A percentile compares a stretch with the other conserved stretches of the same genome.
These are phyloP conservation scores for Boletus rex-veris DNA, from an alignment of 768 basidiomycete genomes.

Conservation along the genomic window DNA sequence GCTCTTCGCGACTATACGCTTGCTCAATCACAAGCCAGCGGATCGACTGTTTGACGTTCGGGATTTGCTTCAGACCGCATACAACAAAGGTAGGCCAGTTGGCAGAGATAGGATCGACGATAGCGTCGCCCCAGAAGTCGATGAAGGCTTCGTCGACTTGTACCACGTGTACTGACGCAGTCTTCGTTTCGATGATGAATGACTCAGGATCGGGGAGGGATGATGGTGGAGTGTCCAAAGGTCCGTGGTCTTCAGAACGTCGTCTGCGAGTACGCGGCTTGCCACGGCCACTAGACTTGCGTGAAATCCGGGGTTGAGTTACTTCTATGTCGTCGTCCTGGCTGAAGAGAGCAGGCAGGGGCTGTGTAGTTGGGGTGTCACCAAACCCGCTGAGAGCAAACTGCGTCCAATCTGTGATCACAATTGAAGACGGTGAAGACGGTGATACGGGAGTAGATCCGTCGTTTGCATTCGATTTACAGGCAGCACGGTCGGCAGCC, in stretches of 20 bases:
- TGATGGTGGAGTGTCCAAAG: slow-evolving; percentile 9
- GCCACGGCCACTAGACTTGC: slow-evolving; percentile 33
- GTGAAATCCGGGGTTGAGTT: slow-evolving; percentile 38
- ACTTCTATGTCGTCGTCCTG: slow-evolving; percentile 65
- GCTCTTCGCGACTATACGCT: slow-evolving; percentile 39
- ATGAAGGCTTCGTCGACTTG: slow-evolving; percentile 78
- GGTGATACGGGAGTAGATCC: slow-evolving; percentile 28
- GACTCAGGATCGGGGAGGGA: slow-evolving; percentile 19
- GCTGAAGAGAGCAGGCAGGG: slow-evolving; percentile 56
- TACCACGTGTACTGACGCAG: slow-evolving; percentile 41
- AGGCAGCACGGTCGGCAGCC: slow-evolving; percentile 21
- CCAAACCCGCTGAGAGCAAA: slow-evolving; percentile 68
- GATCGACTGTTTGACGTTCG: slow-evolving; percentile 30
- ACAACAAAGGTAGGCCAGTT: slow-evolving; percentile 69
- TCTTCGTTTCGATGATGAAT: slow-evolving; percentile 33
- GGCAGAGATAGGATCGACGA: slow-evolving; percentile 62
- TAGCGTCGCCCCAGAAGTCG: slow-evolving; percentile 77
- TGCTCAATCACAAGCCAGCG: slow-evolving; percentile 74
- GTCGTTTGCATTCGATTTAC: slow-evolving; percentile 11
- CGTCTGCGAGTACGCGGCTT: slow-evolving; percentile 26
- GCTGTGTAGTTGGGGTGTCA: slow-evolving; percentile 30
- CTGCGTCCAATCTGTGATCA: slow-evolving; percentile 56
- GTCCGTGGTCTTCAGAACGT: slow-evolving; percentile 19
- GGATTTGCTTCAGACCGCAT: slow-evolving; percentile 55
- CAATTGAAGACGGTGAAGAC: slow-evolving; percentile 28